Base-by-base conservation (phyloP, 345 rosid species). In the Bruguiera sexangula region DNA sequence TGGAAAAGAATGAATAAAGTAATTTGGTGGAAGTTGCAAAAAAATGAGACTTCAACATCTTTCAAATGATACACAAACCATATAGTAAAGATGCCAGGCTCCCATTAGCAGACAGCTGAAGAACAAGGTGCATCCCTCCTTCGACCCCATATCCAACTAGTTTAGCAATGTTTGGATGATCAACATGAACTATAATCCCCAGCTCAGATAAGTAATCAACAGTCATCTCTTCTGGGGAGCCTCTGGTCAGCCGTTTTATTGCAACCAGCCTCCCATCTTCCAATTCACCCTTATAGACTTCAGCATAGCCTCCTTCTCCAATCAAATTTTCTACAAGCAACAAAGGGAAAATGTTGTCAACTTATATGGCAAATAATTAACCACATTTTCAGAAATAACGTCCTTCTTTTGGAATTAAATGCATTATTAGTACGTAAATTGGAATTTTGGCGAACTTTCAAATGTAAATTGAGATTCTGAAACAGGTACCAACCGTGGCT, bases 71-170 rank as follows among this genome's bases (percentile, higher is more conserved):
- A 55, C 53, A 66, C 84, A 34, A 58, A 91, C 98, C 96, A 60
- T 93, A 88, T 68, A 93, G 92, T 62, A 93, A 72, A 63, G 96
- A 86, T 34, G 97, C 86, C 3, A 93, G 83, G 84, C 96, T 91
- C 37, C 97, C 98, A 60, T 85, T 85, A 72, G 91, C 90, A 67
- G 98, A 94, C 63, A 91, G 78, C 69, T 91, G 83, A 78, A 94
- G 93, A 72, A 91, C 91, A 75, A 91, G 91, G 78, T 89, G 88
- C 98, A 94, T 89, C 50, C 97, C 98, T 68, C 92, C 97, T 83
- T 91, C 98, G 60, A 94, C 92, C 36, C 98, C 90, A 62, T 89
- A 88, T 0, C 97, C 98, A 63, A 91, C 85, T 61, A 89, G 73
- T 74, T 84, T 89, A 67, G 98, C 98, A 62, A 91, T 89, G 69